Base-by-base conservation (phyloP, 441 rosid genomes). In the Melianthus villosus region DNA sequence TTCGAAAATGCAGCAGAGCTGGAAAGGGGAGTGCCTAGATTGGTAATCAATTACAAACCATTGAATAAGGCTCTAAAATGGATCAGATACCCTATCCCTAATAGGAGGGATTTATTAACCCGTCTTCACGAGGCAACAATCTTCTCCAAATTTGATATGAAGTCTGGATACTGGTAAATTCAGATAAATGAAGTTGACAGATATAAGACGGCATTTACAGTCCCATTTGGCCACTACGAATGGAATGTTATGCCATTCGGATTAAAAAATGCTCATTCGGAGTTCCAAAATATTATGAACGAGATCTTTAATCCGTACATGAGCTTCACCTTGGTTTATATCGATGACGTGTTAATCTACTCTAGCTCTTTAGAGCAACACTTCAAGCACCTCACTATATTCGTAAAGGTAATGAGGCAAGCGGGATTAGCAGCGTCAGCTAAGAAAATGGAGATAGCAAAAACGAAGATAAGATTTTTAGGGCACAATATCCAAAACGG, bases 171-270 rank as follows among this genome's bases (percentile, higher is more conserved):
- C 30, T 26, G 4, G 30, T 11, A 26, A 1, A 26, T 26, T 26
- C 30, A 26, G n/a, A 5, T 26, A 7, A 5, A 26, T 26, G 30
- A 26, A 26, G 2, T 11, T 2, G 1, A 2, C n/a, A 2, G n/a
- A 0, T 36, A 46, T 16, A 46, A 35, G 10, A 36, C 35, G 4
- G 17, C 18, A 0, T 46, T 46, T 9, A 34, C 7, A 1, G 26
- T 46, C 0, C 18, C 25, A 1, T 46, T 46, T 35, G 35, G 51
- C 1, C 42, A 34, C 2, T 46, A 16, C n/a, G 25, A 35, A 26
- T 25, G 26, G 9, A 46, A 35, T 25, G 42, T 16, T 0, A 35
- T 46, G 17, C 18, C 30, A 1, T 37, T 37, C 10, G 16, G 22
- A 7, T 12, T 22, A 9, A 45, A 47, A 38, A 16, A 27, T n/a